A percentile compares a stretch with the other conserved stretches of the same genome.
Evolutionary conservation across 805 yeast genomes (phyloP).

Genomic region (Sugiyamaella valdiviana): DNA sequence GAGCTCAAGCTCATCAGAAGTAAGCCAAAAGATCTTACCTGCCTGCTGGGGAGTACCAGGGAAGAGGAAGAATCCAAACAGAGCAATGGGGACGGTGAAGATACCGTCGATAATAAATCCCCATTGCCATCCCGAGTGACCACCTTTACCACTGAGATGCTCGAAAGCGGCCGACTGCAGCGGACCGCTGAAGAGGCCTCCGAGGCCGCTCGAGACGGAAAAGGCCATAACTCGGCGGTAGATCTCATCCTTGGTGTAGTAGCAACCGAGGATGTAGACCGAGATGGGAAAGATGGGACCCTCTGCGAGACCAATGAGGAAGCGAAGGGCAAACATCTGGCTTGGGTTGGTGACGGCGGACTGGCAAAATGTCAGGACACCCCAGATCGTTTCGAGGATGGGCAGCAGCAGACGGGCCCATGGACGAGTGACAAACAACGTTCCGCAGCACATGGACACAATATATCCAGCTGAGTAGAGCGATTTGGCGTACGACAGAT

Average conservation of each 20-base stretch:
- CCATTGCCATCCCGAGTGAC: conserved; percentile 45
- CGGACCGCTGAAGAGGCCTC: conserved; percentile 41
- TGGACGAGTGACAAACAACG: conserved; percentile 30
- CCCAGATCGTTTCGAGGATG: conserved; percentile 34
- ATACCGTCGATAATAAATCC: conserved; percentile 53
- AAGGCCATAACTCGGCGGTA: conserved; percentile 39
- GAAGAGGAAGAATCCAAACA: conserved; percentile 39
- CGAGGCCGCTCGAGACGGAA: conserved; percentile 37
- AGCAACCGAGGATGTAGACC: conserved; percentile 40
- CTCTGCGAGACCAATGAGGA: conserved; percentile 41
- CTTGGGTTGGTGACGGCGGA: conserved; percentile 29
- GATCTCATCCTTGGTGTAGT: conserved; percentile 42
- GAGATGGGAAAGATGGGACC: conserved; percentile 40
- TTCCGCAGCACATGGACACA: conserved; percentile 41
- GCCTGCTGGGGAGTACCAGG: conserved; percentile 47
- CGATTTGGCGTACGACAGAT: conserved; percentile 43
- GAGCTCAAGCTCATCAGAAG: conserved; percentile 28
- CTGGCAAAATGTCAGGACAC: conserved; percentile 33
- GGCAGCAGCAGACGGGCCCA: conserved; percentile 35
- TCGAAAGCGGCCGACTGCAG: conserved; percentile 40
- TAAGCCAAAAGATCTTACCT: conserved; percentile 28
- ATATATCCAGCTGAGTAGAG: conserved; percentile 41
- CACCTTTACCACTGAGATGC: conserved; percentile 37
- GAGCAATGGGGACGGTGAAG: conserved; percentile 37
- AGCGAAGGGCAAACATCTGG: conserved; percentile 38